Percentiles rank a stretch among this genome's conserved stretches.
phyloP scores from a whole-genome alignment of 2,329 filamentous ascomycete genomes.

The Hirsutella rhossiliensis region DNA sequence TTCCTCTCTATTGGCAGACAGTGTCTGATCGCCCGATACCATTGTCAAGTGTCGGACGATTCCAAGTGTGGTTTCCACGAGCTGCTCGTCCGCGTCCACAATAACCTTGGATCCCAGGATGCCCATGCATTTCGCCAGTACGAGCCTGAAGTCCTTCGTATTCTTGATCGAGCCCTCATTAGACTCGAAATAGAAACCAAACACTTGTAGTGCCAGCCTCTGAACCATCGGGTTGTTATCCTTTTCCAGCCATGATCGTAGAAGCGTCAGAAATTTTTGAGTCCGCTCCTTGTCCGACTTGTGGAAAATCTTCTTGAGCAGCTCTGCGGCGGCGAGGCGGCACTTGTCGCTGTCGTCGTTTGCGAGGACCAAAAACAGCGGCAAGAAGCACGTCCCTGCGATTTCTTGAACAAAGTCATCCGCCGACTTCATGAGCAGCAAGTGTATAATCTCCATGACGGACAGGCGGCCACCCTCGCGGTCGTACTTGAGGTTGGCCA shows the following conservation, averaged over 20 bases:
- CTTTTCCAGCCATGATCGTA: constrained; percentile 67
- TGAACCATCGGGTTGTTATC: constrained; percentile 59
- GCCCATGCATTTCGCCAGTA: constrained; percentile 42
- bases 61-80: constrained; percentile 62
- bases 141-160: constrained; percentile 53
- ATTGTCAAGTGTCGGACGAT: constrained; percentile 56
- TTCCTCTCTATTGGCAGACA: constrained; percentile 45
- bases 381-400: constrained; percentile 70
- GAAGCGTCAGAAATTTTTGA: constrained; percentile 55
- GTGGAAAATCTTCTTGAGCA: constrained; percentile 72
- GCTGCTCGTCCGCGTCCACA: constrained; percentile 50
- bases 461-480: constrained; percentile 81
- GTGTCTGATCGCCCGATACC: constrained; percentile 49
- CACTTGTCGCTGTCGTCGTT: constrained; percentile 86
- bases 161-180: constrained; percentile 46
- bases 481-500: constrained; percentile 84
- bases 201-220: constrained; percentile 66
- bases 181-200: constrained; percentile 70
- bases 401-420: constrained; percentile 76
- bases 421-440: constrained; percentile 75
- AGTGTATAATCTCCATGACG: constrained; percentile 82
- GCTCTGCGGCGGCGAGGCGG: constrained; percentile 63
- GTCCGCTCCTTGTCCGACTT: constrained; percentile 62
- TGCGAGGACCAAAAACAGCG: constrained; percentile 70
- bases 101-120: constrained; percentile 43